Evolutionary conservation across 164 flowering plant species (phyloP).

Genomic region (Nymphaea colorata): DNA sequence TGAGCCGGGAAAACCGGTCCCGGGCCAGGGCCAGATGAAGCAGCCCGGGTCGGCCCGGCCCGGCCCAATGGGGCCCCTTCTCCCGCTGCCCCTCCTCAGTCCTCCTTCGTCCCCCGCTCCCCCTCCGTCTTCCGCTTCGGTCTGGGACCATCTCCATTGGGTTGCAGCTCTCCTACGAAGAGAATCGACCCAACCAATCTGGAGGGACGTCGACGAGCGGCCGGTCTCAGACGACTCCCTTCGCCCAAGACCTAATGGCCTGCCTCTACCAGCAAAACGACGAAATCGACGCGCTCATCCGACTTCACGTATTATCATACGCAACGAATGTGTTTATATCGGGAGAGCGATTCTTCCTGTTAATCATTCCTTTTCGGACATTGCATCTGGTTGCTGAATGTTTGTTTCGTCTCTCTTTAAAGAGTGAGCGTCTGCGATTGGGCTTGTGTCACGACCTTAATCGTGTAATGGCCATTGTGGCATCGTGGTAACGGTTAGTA

Average conservation of each 20-base stretch:
- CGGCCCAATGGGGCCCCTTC: no score
- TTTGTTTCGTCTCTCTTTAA: background rate
- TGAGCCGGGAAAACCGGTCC: no score
- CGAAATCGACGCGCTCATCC: slow-evolving; percentile 19
- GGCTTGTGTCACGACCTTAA: no score
- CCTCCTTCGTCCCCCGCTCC: no score
- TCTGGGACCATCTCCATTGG: background rate
- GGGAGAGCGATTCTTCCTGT: background rate
- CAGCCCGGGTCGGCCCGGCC: no score
- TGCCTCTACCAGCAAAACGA: slow-evolving; percentile 11
- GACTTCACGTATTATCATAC: slow-evolving; percentile 12
- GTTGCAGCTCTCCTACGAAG: slow-evolving; percentile 3
- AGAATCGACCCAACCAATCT: slow-evolving; percentile 5
- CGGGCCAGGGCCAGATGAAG: no score
- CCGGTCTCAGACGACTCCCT: slow-evolving; percentile 3
- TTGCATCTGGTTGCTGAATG: background rate
- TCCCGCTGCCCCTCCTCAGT: no score
- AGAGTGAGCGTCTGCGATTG: slow-evolving; percentile 19
- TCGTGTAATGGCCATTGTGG: no score
- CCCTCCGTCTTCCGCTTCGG: no score
- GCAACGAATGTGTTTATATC: background rate
- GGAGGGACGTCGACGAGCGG: slow-evolving; percentile 17
- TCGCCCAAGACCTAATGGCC: slow-evolving; percentile 8
- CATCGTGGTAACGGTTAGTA: no score
- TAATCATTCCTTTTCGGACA: background rate